Conservation (phyloP, 2,329 filamentous ascomycete genomes). For the Domatiomyces catenatus region DNA sequence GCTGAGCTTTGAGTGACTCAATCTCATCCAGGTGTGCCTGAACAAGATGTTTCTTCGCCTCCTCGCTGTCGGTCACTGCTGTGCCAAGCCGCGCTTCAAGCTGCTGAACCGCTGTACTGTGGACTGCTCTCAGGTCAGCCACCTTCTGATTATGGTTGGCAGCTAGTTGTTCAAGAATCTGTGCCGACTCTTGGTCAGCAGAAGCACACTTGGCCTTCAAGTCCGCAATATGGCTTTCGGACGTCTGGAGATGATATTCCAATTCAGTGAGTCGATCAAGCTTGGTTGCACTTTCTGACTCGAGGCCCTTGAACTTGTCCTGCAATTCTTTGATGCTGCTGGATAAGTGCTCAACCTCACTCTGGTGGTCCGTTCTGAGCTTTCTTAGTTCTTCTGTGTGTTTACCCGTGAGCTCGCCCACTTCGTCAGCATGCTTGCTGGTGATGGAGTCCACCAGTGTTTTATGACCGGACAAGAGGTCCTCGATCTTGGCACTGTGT, state of each 20-base stretch:
- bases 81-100: not conserved
- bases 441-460: constrained; percentile 7
- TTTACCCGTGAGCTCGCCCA: constrained; percentile 29
- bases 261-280: not conserved
- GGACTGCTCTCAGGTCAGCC: not conserved
- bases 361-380: constrained; percentile 10
- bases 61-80: not conserved
- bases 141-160: not conserved
- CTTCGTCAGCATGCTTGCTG: constrained; percentile 6
- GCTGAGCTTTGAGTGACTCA: not conserved
- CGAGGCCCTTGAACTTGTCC: not conserved
- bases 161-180: not conserved
- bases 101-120: not conserved
- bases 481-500: constrained; percentile 8
- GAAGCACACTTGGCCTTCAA: not conserved
- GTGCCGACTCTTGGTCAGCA: not conserved
- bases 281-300: not conserved
- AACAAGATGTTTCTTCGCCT: not conserved
- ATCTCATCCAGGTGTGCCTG: not conserved
- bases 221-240: not conserved
- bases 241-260: not conserved
- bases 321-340: not conserved
- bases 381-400: constrained; percentile 33
- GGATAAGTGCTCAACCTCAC: not conserved
- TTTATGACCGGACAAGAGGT: constrained; percentile 9